These are phyloP conservation scores for Mycena indigotica DNA, from an alignment of 768 basidiomycete genomes.

Conservation along the genomic window DNA sequence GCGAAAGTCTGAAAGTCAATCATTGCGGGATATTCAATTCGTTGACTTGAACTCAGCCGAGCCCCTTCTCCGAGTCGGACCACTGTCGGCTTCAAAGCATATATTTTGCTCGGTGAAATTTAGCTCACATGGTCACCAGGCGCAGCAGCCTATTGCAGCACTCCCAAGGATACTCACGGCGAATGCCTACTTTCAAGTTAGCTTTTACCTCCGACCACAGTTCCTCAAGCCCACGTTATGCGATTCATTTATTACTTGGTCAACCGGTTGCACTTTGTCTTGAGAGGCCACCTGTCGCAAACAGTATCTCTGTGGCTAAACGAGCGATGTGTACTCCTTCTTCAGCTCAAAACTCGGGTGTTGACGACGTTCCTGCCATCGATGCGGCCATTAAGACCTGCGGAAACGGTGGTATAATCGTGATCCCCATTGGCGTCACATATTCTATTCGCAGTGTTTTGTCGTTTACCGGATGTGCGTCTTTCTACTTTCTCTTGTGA, in stretches of 20 bases:
- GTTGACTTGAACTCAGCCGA: too few relatives aligned
- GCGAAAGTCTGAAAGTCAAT: too few relatives aligned
- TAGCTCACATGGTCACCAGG: too few relatives aligned
- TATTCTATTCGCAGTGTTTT: slow-evolving; percentile 32
- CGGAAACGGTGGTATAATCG: slow-evolving; percentile 34
- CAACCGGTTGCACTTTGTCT: background rate
- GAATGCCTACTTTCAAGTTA: too few relatives aligned
- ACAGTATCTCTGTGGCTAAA: slow-evolving; percentile 18
- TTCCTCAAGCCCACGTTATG: too few relatives aligned
- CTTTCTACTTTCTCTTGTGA: background rate
- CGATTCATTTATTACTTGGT: background rate
- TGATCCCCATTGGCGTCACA: slow-evolving; percentile 30
- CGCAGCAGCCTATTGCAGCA: too few relatives aligned
- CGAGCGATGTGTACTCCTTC: slow-evolving; percentile 32
- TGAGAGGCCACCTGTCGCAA: background rate
- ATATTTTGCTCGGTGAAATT: too few relatives aligned
- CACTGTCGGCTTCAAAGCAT: too few relatives aligned
- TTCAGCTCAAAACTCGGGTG: slow-evolving; percentile 26
- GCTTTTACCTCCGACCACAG: too few relatives aligned
- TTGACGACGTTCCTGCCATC: slow-evolving; percentile 35
- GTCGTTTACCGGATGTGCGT: slow-evolving; percentile 30
- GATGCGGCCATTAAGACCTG: slow-evolving; percentile 32
- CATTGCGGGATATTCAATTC: too few relatives aligned
- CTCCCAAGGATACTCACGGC: too few relatives aligned
- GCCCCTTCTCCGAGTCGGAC: too few relatives aligned